Evolutionary conservation across 148 eudicot species (phyloP), one percentile per base, ranked within the genome.

Genomic region (Arctostaphylos glauca): DNA sequence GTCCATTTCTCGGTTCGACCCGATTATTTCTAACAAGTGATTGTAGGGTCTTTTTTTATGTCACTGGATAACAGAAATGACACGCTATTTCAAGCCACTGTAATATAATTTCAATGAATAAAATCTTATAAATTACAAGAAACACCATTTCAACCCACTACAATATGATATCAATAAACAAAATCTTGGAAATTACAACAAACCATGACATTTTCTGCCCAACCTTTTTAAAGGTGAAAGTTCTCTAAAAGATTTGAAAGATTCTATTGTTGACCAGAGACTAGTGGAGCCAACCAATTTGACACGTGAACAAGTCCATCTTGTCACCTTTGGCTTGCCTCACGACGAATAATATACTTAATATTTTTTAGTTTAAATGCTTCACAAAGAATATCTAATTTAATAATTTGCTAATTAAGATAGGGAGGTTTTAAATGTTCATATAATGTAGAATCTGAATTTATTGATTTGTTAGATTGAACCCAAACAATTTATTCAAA

Each of bases 301-400:
- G 74, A 43, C 74, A 68, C 47, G 38, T 5, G 74, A 68, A 68
- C 12, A 68, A 48, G 58, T 23, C 78, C 78, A 75, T 16, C 44
- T 75, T 75, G 78, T 75, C 59, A 50, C 55, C 78, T 23, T 23
- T 50, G 55, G 58, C 78, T 75, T 13, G 74, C 46, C 47, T 68
- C 74, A 38, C 8, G 1, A 5, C 47, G 12, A 10, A 9, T 10
- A 43, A 16, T 1, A 2, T 46, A 41, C 3, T 18, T 14, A 43
- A 16, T 9, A 2, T 46, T 12, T 5, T 18, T 4, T 14, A 16
- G 5, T 48, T 8, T 74, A 50, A 9, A 13, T 64, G 38, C 10
- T 1, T 75, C 19, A 78, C 23, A 64, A 64, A 21, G 70, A 12
- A 25, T 21, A 15, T 23, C 25, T 23, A 31, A 60, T n/a, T 59